These are phyloP conservation scores for Cryptococcus hybrid DNA, from an alignment of 1,284 basidiomycete species.

Conservation along the genomic window DNA sequence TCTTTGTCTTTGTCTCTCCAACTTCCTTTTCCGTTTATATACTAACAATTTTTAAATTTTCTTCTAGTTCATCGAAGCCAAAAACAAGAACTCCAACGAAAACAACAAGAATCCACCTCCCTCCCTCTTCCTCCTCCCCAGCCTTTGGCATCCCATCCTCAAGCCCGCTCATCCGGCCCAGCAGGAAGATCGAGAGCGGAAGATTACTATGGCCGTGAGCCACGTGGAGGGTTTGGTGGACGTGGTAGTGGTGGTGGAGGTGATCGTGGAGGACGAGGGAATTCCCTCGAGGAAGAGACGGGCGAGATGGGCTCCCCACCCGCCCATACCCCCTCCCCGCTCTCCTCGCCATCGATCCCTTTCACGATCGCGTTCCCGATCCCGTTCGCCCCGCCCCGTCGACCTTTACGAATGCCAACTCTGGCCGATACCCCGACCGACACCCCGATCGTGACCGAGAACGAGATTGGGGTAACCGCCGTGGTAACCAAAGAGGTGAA, in stretches of 20 bases:
- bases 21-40: too few relatives aligned
- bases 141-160: constrained; percentile 15
- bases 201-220: background rate
- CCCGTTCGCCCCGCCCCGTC: too few relatives aligned
- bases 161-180: background rate
- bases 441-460: background rate
- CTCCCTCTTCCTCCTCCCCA: background rate
- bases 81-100: constrained; percentile 89
- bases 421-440: too few relatives aligned
- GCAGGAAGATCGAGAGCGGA: background rate
- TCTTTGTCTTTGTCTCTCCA: too few relatives aligned
- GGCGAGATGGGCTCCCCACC: constrained; percentile 3
- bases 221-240: background rate
- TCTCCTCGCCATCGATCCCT: too few relatives aligned
- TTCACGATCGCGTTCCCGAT: too few relatives aligned
- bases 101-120: constrained; percentile 48
- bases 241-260: too few relatives aligned
- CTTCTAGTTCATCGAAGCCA: constrained; percentile 77
- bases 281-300: constrained; percentile 1
- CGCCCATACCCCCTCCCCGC: background rate
- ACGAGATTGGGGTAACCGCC: background rate
- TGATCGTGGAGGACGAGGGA: background rate
- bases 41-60: too few relatives aligned
- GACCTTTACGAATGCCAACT: too few relatives aligned
- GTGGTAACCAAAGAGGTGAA: constrained; percentile 2